A percentile compares a stretch with the other conserved stretches of the same genome.
Conservation (phyloP, 192 early-diverging fungal species). For the Geosiphon pyriformis region DNA sequence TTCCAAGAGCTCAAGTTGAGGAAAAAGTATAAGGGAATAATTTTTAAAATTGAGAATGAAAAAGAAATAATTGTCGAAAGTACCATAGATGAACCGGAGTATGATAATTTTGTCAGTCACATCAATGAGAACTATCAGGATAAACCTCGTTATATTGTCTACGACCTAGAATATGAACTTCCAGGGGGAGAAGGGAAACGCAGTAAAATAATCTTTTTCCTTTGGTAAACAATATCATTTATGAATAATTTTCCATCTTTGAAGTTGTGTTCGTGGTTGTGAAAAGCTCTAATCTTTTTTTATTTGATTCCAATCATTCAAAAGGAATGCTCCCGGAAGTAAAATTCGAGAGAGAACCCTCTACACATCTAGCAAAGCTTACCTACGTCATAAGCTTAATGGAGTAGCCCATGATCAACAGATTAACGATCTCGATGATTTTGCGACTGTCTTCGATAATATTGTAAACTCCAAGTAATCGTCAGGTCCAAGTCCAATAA, state of each 20-base stretch:
- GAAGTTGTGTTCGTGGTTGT: no score
- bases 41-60: slow-evolving; percentile 77
- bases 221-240: slow-evolving; percentile 71
- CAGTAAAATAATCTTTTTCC: slow-evolving; percentile 82
- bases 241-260: no score
- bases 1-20: slow-evolving; percentile 72
- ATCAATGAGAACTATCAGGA: slow-evolving; percentile 49
- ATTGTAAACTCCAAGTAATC: neutral
- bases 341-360: neutral
- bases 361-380: neutral
- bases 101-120: slow-evolving; percentile 60
- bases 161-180: slow-evolving; percentile 76
- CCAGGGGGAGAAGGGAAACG: slow-evolving; percentile 58
- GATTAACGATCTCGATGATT: slow-evolving; percentile 4
- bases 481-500: neutral
- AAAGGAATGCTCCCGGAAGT: neutral
- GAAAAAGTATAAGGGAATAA: slow-evolving; percentile 70
- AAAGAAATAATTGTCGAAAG: slow-evolving; percentile 65
- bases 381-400: neutral
- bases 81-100: slow-evolving; percentile 39
- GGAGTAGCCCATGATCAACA: neutral
- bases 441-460: neutral
- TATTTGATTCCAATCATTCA: neutral
- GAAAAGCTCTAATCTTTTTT: no score
- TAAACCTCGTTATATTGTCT: slow-evolving; percentile 82